A percentile compares a stretch with the other conserved stretches of the same genome.
Evolutionary conservation across 345 rosid species (phyloP).

Genomic region (Brassica nigra): DNA sequence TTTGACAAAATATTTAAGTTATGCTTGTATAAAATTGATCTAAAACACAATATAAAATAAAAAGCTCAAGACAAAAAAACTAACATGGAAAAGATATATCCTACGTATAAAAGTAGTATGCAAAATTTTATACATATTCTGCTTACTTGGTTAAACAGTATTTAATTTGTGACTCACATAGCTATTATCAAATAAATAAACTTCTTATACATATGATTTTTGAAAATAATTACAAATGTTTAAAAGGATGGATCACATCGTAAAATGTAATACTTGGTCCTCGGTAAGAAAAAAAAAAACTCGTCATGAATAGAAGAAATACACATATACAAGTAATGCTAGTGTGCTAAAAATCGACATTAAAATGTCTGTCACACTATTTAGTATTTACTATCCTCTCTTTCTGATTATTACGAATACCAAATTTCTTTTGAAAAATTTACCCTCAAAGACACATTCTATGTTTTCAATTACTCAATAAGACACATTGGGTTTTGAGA

Average conservation of each 20-base stretch:
- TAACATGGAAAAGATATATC: neutral
- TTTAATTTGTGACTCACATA: neutral
- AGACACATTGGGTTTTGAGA: no score
- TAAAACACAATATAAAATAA: neutral
- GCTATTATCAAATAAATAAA: no score
- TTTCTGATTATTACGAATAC: constrained; percentile 31
- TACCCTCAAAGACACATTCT: no score
- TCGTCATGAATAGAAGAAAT: constrained; percentile 14
- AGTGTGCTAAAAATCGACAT: constrained; percentile 4
- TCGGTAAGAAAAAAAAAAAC: neutral
- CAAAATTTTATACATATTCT: neutral
- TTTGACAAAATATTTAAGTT: neutral
- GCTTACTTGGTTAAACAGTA: neutral
- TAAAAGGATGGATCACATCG: neutral
- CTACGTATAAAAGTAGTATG: neutral
- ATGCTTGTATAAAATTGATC: neutral
- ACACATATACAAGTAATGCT: neutral
- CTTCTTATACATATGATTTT: no score
- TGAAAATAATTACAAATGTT: constrained; percentile 1
- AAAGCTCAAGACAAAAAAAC: neutral
- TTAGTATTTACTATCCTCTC: constrained; percentile 21
- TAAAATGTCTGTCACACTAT: constrained; percentile 28
- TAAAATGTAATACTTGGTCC: constrained; percentile 16
- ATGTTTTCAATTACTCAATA: no score
- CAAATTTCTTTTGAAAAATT: constrained; percentile 15